phyloP scores from a whole-genome alignment of 495 filamentous ascomycete genomes.

The Parmelia sp. region DNA sequence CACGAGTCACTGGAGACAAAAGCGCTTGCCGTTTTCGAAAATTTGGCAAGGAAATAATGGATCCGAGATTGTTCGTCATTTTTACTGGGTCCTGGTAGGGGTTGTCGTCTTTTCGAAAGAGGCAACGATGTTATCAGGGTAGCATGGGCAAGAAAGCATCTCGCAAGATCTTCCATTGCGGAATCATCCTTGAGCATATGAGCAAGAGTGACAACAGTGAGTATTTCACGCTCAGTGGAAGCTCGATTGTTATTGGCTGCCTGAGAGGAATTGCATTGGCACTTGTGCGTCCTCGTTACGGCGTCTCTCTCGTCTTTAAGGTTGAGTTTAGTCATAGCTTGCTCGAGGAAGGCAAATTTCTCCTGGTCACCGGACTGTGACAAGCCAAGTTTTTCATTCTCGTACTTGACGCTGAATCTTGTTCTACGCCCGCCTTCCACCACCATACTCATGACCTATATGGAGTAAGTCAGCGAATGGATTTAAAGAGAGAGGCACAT shows the following conservation, averaged over 20 bases:
- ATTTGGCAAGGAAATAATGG: constrained; percentile 14
- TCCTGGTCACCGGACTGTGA: neutral
- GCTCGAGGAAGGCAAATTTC: neutral
- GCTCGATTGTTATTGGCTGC: neutral
- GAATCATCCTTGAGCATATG: constrained; percentile 4
- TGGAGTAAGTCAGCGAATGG: neutral
- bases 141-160: constrained; percentile 13
- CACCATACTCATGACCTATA: constrained; percentile 42
- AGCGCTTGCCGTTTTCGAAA: neutral
- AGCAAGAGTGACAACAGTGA: constrained; percentile 14
- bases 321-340: neutral
- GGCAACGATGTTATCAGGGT: constrained; percentile 12
- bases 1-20: constrained; percentile 18
- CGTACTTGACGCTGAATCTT: neutral
- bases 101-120: constrained; percentile 12
- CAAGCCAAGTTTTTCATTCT: neutral
- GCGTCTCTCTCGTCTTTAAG: neutral
- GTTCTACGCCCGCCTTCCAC: constrained; percentile 33
- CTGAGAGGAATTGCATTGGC: constrained; percentile 8
- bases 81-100: neutral
- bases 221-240: constrained; percentile 10
- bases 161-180: neutral
- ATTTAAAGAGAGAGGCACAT: neutral
- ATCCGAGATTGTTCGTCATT: neutral
- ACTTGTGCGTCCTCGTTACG: neutral